A percentile compares a stretch with the other conserved stretches of the same genome.
These are phyloP conservation scores for Pichia sp. DNA, from an alignment of 1,139 yeast species.

Conservation along the genomic window DNA sequence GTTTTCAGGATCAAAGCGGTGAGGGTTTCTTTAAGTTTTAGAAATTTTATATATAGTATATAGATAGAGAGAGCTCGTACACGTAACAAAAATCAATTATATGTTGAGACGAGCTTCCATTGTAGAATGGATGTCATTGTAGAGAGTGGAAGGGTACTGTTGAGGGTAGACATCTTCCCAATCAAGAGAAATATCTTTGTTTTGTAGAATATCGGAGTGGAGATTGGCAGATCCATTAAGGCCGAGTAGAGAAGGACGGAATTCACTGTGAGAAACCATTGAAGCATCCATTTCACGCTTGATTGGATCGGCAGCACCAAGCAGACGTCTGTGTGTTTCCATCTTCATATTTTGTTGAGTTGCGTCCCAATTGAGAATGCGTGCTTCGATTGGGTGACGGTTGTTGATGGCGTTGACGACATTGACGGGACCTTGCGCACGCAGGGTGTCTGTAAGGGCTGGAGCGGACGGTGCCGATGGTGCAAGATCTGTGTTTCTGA, in stretches of 20 bases:
- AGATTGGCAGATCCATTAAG: slow-evolving; percentile 32
- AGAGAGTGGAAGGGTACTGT: not conserved
- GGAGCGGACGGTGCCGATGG: slow-evolving; percentile 55
- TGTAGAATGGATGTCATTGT: slow-evolving; percentile 2
- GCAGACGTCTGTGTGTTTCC: slow-evolving; percentile 74
- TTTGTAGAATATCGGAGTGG: slow-evolving; percentile 62
- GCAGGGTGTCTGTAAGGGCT: slow-evolving; percentile 52
- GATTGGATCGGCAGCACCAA: slow-evolving; percentile 92
- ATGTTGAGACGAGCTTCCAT: slow-evolving; percentile 4
- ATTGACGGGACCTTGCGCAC: slow-evolving; percentile 53
- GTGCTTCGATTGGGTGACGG: slow-evolving; percentile 80
- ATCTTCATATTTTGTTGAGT: slow-evolving; percentile 64
- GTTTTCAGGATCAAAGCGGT: slow-evolving; percentile 1
- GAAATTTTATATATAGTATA: not conserved
- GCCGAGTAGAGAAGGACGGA: slow-evolving; percentile 58
- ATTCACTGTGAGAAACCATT: slow-evolving; percentile 67
- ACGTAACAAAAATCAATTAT: not conserved
- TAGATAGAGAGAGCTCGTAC: not conserved
- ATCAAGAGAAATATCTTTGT: slow-evolving; percentile 69
- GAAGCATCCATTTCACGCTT: slow-evolving; percentile 82
- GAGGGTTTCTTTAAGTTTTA: not conserved
- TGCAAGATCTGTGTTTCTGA: slow-evolving; percentile 28
- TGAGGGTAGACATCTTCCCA: slow-evolving; percentile 77
- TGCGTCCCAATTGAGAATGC: slow-evolving; percentile 74
- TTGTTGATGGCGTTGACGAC: slow-evolving; percentile 67